Evolutionary conservation across 768 basidiomycete species (phyloP).

Genomic region (Russula earlei): DNA sequence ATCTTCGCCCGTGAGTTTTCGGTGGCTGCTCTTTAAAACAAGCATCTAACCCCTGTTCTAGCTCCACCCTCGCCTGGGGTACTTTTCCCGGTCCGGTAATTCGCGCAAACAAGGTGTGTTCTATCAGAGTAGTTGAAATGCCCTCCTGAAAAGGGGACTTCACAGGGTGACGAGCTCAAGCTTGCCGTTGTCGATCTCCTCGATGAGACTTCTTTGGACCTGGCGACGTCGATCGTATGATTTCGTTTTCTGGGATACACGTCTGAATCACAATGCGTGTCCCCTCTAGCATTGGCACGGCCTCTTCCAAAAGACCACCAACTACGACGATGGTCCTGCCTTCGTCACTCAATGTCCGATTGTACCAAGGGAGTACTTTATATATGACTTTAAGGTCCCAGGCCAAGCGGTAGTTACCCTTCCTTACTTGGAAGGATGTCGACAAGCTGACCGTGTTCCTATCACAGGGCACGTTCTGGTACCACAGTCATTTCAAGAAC

Average conservation of each 20-base stretch:
- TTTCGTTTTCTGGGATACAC: neutral
- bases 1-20: conserved; percentile 11
- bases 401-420: conserved; percentile 25
- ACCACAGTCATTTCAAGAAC: conserved; percentile 34
- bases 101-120: neutral
- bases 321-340: conserved; percentile 17
- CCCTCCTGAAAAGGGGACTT: neutral
- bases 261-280: neutral
- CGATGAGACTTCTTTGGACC: neutral
- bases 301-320: conserved; percentile 18
- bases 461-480: conserved; percentile 28
- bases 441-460: neutral
- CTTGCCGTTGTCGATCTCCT: conserved; percentile 3
- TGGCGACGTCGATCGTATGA: conserved; percentile 14
- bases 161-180: conserved; percentile 1
- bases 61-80: neutral
- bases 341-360: conserved; percentile 37
- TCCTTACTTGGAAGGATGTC: neutral
- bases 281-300: conserved; percentile 21
- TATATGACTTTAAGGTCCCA: conserved; percentile 30
- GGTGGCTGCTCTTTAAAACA: neutral
- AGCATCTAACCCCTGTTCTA: neutral
- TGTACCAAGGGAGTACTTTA: conserved; percentile 29
- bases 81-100: conserved; percentile 9
- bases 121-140: too few relatives aligned